A percentile compares a stretch with the other conserved stretches of the same genome.
These are phyloP conservation scores for Elaeagnus macrophylla DNA, from an alignment of 306 rosid species.

Conservation along the genomic window DNA sequence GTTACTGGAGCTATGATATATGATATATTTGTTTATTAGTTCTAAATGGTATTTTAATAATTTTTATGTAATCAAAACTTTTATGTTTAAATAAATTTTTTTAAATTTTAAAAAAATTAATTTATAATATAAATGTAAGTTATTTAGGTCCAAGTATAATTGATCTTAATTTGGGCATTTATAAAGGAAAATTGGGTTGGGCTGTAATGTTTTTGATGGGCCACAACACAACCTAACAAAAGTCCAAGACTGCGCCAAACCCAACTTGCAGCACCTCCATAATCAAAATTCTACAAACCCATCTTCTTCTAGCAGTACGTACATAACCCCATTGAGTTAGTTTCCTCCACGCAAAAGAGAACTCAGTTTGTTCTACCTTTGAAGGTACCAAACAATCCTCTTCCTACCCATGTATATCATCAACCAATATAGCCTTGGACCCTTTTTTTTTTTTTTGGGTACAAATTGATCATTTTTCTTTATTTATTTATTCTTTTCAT, in stretches of 20 bases:
- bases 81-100: too few species aligned
- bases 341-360: conserved; percentile 52
- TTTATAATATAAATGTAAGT: too few species aligned
- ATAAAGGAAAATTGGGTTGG: too few species aligned
- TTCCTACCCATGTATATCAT: conserved; percentile 15
- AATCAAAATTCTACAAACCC: conserved; percentile 3
- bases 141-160: too few species aligned
- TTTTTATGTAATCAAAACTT: too few species aligned
- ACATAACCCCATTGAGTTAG: conserved; percentile 26
- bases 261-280: neutral
- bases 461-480: conserved; percentile 11
- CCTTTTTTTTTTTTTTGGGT: neutral
- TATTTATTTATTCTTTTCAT: neutral
- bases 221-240: neutral
- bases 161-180: too few species aligned
- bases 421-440: neutral
- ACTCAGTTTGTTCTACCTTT: conserved; percentile 24
- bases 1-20: too few species aligned
- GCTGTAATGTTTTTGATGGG: too few species aligned
- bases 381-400: conserved; percentile 28
- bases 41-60: too few species aligned
- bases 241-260: neutral
- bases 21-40: too few species aligned
- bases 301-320: neutral
- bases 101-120: too few species aligned